Evolutionary conservation across 257 asterid genomes (phyloP).

Genomic region (Pogostemon cablin): DNA sequence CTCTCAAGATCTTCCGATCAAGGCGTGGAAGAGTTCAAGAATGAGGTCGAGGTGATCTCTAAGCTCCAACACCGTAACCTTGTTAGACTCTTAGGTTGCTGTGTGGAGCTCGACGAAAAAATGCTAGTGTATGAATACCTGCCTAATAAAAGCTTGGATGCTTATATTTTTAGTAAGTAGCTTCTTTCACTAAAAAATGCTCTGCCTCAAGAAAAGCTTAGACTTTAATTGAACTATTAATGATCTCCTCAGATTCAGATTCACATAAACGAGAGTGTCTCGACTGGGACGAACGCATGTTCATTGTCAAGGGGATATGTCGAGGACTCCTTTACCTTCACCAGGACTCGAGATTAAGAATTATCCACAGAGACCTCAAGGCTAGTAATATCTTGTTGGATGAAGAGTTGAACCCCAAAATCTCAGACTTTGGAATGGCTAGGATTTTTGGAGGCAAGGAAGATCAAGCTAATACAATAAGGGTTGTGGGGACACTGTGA

Average conservation of each 20-base stretch:
- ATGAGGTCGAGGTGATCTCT: neutral
- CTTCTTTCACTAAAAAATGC: neutral
- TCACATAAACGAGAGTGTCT: too few relatives aligned
- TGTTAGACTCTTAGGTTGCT: slow-evolving; percentile 23
- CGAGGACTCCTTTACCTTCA: slow-evolving; percentile 2
- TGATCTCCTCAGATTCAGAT: too few relatives aligned
- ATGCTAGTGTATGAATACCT: slow-evolving; percentile 60
- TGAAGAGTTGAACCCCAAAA: neutral
- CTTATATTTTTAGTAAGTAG: slow-evolving; percentile 51
- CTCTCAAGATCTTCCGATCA: neutral
- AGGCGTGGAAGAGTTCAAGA: neutral
- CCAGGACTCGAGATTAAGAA: neutral
- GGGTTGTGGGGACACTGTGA: slow-evolving; percentile 65
- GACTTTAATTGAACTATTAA: neutral
- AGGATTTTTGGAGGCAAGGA: neutral
- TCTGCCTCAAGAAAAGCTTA: neutral
- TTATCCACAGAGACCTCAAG: neutral
- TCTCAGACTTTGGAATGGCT: neutral
- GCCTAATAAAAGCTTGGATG: slow-evolving; percentile 62
- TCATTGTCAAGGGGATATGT: neutral
- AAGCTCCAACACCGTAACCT: neutral
- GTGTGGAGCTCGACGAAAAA: slow-evolving; percentile 56
- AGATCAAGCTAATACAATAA: slow-evolving; percentile 22
- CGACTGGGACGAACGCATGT: too few relatives aligned
- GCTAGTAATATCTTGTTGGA: too few relatives aligned